Evolutionary conservation across 805 yeast genomes (phyloP).

Genomic region (Suhomyces emberorum): DNA sequence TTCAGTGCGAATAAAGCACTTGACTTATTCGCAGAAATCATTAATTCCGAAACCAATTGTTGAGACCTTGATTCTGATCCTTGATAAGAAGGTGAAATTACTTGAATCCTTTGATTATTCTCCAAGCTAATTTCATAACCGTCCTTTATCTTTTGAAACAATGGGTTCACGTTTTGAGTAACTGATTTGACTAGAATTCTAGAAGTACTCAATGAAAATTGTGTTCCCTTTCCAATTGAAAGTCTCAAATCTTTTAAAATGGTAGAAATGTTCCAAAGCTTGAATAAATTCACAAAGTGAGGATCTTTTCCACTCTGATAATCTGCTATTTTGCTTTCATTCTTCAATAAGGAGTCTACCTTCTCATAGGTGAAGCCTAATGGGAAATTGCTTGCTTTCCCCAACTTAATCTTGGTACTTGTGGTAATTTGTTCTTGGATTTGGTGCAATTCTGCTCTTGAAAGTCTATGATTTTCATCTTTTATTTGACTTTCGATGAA

Average conservation of each 20-base stretch:
- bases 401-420: constrained; percentile 21
- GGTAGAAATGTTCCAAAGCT: constrained; percentile 25
- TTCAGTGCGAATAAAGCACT: constrained; percentile 46
- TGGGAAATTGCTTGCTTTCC: constrained; percentile 29
- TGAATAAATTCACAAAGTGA: constrained; percentile 25
- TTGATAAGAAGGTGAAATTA: constrained; percentile 15
- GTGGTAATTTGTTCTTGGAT: constrained; percentile 15
- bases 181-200: constrained; percentile 12
- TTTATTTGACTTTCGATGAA: constrained; percentile 12
- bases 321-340: constrained; percentile 12
- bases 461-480: constrained; percentile 6
- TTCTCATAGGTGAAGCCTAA: constrained; percentile 53
- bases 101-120: constrained; percentile 10
- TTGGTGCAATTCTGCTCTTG: constrained; percentile 5
- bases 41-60: constrained; percentile 72
- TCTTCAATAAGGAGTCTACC: constrained; percentile 52
- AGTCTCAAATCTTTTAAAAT: constrained; percentile 23
- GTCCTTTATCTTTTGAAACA: constrained; percentile 1
- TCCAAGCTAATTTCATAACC: constrained; percentile 17
- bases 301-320: constrained; percentile 11
- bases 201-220: constrained; percentile 14
- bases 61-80: constrained; percentile 46
- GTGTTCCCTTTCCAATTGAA: constrained; percentile 19
- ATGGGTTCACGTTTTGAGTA: neutral
- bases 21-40: constrained; percentile 75